Base-by-base conservation (phyloP, 345 rosid genomes). In the Gossypium stocksii region DNA sequence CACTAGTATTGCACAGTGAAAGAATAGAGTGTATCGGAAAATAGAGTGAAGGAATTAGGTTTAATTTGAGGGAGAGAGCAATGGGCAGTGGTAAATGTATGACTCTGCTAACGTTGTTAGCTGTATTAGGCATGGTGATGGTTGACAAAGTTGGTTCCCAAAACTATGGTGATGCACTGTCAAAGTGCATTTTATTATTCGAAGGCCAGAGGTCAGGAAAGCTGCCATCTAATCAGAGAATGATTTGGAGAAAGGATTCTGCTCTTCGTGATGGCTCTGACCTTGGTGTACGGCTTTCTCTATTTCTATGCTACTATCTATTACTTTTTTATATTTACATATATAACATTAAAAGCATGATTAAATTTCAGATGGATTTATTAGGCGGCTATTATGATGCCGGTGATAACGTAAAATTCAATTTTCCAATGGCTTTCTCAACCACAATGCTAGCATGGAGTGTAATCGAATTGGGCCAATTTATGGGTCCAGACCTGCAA, bases 351-450 rank as follows among this genome's bases (percentile, higher is more conserved):
- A 51, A 51, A 25, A 70, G 12, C 22, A 1, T 44, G 20, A 27
- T 20, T 46, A 17, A 8, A 1, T 62, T 27, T 54, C 81, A 86
- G 89, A 74, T 84, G 64, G 84, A 92, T 83, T 73, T 92, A 54
- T 85, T 77, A 1, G 96, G 97, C 13, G 96, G 97, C 9, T 93
- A 93, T 79, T 89, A 91, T 54, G 97, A 91, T 57, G 97, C 98
- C 15, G 97, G 97, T 29, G 98, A 93, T 84, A 89, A 93, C 80
- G 86, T 91, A 9, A 93, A 91, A 65, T 93, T 93, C 66, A 90
- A 82, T 4, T 84, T 93, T n/a, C 97, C 97, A 9, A 89, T 89
- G 94, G 93, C 98, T 70, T 93, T 89, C 80, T 86, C 98, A 5
- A 85, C 87, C 5, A 89, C 97, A 7, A 70, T 86, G 83, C 80